Percentiles rank a stretch among this genome's conserved stretches.
phyloP scores from a whole-genome alignment of 2,329 filamentous ascomycete species.

The Endocalyx cinctus region DNA sequence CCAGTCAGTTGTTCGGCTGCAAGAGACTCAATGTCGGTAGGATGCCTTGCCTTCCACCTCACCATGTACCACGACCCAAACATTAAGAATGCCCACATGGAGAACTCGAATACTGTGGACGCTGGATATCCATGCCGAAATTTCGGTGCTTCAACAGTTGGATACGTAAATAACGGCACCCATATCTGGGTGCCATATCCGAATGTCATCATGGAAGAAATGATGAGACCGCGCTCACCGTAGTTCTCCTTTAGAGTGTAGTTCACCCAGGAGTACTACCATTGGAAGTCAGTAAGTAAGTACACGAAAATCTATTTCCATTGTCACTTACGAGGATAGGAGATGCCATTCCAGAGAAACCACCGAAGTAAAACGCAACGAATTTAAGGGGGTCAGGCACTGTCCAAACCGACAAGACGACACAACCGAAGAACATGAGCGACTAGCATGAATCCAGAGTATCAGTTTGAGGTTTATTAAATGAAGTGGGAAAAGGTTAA shows the following conservation, averaged over 20 bases:
- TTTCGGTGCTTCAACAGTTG: slow-evolving; percentile 21
- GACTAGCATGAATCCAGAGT: background rate
- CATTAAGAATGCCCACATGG: slow-evolving; percentile 24
- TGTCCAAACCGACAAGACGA: slow-evolving; percentile 26
- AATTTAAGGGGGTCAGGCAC: slow-evolving; percentile 25
- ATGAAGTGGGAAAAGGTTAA: too few species aligned
- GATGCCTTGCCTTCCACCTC: slow-evolving; percentile 17
- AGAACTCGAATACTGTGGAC: slow-evolving; percentile 18
- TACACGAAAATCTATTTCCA: background rate
- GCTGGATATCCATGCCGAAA: slow-evolving; percentile 24
- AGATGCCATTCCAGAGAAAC: slow-evolving; percentile 25
- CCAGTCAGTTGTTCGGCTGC: too few species aligned
- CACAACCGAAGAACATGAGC: slow-evolving; percentile 20
- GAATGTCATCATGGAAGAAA: slow-evolving; percentile 31
- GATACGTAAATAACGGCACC: slow-evolving; percentile 24
- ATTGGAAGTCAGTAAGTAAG: background rate
- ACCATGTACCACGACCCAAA: slow-evolving; percentile 22
- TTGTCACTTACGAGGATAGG: slow-evolving; percentile 15
- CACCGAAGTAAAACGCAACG: slow-evolving; percentile 26
- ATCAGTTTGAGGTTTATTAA: too few species aligned
- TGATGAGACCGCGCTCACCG: slow-evolving; percentile 27
- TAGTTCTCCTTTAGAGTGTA: slow-evolving; percentile 27
- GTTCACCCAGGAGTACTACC: slow-evolving; percentile 27
- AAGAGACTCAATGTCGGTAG: background rate
- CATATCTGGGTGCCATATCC: slow-evolving; percentile 27